Evolutionary conservation across 2,329 filamentous ascomycete species (phyloP).

Genomic region (Apiospora marii): DNA sequence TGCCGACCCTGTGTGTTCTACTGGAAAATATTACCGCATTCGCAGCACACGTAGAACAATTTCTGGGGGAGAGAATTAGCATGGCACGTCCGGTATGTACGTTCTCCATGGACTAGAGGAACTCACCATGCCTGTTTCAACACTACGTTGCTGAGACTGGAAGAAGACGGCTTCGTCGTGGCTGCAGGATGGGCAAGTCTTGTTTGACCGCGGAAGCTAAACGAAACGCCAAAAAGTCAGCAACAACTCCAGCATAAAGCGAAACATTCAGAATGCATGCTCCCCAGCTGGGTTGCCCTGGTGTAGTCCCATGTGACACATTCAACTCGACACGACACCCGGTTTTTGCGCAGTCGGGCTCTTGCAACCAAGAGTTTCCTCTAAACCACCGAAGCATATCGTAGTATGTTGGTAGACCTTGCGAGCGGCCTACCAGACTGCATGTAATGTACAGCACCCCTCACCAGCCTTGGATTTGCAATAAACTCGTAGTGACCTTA

Average conservation of each 20-base stretch:
- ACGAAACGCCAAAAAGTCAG: conserved; percentile 49
- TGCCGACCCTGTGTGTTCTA: conserved; percentile 41
- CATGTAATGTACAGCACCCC: not conserved
- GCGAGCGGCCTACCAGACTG: not conserved
- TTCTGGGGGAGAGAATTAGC: conserved; percentile 60
- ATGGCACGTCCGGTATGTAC: not conserved
- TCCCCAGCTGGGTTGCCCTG: conserved; percentile 29
- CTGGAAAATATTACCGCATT: conserved; percentile 87
- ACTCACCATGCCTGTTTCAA: conserved; percentile 97
- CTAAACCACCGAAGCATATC: not conserved
- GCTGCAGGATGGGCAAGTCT: conserved; percentile 83
- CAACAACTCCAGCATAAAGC: conserved; percentile 40
- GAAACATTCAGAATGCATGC: conserved; percentile 35
- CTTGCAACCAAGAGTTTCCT: not conserved
- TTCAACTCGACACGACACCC: conserved; percentile 1
- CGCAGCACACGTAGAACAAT: conserved; percentile 93
- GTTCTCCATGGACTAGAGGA: not conserved
- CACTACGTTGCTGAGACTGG: conserved; percentile 96
- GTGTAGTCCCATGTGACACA: conserved; percentile 18
- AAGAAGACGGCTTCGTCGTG: conserved; percentile 97
- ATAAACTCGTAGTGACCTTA: not conserved
- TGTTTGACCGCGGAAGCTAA: conserved; percentile 90
- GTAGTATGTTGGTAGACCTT: not conserved
- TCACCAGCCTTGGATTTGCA: not conserved
- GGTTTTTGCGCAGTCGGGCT: not conserved